These are phyloP conservation scores for Carex cristatella DNA, from an alignment of 176 grass and related monocot species.

Conservation along the genomic window DNA sequence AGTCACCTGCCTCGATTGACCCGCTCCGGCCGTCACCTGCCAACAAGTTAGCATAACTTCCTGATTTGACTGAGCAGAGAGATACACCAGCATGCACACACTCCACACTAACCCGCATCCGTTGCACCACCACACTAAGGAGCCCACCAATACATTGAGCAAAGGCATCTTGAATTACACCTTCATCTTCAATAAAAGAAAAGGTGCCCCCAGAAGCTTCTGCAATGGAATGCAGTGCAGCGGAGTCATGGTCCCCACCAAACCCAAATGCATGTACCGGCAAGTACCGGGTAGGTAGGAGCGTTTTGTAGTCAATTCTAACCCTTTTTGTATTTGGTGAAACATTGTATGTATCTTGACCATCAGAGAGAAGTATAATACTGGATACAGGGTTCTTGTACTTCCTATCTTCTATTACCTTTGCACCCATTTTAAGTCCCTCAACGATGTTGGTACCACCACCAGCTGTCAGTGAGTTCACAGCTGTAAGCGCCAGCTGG, in stretches of 20 bases:
- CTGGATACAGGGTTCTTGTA: conserved; percentile 80
- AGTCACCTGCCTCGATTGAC: conserved; percentile 52
- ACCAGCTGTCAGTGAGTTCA: conserved; percentile 58
- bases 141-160: conserved; percentile 97
- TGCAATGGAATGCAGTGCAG: conserved; percentile 65
- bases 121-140: conserved; percentile 71
- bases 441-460: conserved; percentile 92
- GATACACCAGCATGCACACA: conserved; percentile 57
- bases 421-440: conserved; percentile 67
- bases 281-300: conserved; percentile 51
- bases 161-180: conserved; percentile 92
- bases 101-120: conserved; percentile 50
- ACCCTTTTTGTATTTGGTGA: conserved; percentile 42
- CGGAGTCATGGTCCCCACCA: conserved; percentile 74
- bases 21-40: conserved; percentile 52
- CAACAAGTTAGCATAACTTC: conserved; percentile 58
- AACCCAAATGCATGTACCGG: conserved; percentile 91
- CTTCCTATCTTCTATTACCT: conserved; percentile 71
- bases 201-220: conserved; percentile 90
- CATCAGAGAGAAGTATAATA: conserved; percentile 91
- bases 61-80: conserved; percentile 66
- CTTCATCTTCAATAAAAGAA: conserved; percentile 93
- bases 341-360: conserved; percentile 73
- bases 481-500: conserved; percentile 60
- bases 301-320: conserved; percentile 34